Conservation (phyloP, 495 filamentous ascomycete species). For the Penicillium longicatenatum region DNA sequence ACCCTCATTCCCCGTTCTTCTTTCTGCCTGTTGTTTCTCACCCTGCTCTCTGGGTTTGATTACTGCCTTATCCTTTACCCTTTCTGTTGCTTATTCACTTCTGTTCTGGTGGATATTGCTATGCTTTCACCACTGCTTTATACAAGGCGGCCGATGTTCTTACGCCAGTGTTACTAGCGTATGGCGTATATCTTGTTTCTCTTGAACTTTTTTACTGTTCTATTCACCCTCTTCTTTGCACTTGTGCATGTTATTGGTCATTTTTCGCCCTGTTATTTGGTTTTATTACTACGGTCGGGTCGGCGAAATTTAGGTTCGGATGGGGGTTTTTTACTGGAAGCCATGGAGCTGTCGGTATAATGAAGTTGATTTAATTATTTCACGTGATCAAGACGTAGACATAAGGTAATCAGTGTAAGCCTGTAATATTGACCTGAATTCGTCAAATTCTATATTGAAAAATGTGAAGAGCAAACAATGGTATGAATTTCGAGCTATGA, state of each 20-base stretch:
- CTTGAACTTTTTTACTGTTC: not conserved
- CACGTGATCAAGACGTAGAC: not conserved
- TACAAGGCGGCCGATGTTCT: not conserved
- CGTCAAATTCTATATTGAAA: not conserved
- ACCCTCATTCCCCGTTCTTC: slow-evolving; percentile 26
- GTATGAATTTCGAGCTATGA: slow-evolving; percentile 1
- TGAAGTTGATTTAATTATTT: slow-evolving; percentile 21
- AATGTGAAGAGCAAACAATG: not conserved
- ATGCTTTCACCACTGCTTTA: not conserved
- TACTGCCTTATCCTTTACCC: not conserved
- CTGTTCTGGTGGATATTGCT: not conserved
- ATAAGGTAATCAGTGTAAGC: too few species aligned
- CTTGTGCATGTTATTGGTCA: not conserved
- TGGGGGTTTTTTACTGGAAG: slow-evolving; percentile 22
- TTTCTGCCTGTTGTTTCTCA: slow-evolving; percentile 10
- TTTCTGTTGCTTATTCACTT: not conserved
- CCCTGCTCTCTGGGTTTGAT: not conserved
- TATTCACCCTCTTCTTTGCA: not conserved
- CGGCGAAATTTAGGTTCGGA: slow-evolving; percentile 42
- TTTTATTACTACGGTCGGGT: slow-evolving; percentile 38
- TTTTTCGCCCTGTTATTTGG: not conserved
- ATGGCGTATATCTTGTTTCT: not conserved
- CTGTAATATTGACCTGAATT: too few species aligned
- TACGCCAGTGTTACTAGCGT: not conserved
- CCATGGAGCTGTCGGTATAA: slow-evolving; percentile 33